phyloP scores from a whole-genome alignment of 2,329 filamentous ascomycete species.

The Penicillium occitanis region DNA sequence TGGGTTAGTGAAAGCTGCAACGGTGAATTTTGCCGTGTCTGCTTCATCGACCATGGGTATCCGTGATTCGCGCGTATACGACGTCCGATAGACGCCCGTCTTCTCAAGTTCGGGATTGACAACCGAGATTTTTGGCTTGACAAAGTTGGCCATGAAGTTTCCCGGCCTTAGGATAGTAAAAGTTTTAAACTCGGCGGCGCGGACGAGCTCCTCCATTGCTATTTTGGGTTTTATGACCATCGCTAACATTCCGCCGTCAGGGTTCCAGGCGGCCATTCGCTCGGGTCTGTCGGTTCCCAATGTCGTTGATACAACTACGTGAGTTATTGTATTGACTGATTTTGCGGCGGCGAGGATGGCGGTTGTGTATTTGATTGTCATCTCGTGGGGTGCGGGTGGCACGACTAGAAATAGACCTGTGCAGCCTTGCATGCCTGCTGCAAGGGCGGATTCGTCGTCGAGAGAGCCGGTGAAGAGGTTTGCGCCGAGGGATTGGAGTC shows the following conservation, averaged over 20 bases:
- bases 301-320: constrained; percentile 33
- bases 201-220: constrained; percentile 44
- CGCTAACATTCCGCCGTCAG: constrained; percentile 27
- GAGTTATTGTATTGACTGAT: constrained; percentile 30
- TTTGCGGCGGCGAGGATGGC: constrained; percentile 30
- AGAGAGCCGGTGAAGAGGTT: constrained; percentile 34
- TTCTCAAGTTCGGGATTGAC: constrained; percentile 42
- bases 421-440: constrained; percentile 33
- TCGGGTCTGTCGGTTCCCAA: constrained; percentile 35
- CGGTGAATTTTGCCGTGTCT: constrained; percentile 51
- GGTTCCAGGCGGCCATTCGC: constrained; percentile 29
- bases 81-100: constrained; percentile 41
- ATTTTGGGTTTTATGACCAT: constrained; percentile 43
- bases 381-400: constrained; percentile 16
- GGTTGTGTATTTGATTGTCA: constrained; percentile 31
- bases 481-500: constrained; percentile 32
- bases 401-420: constrained; percentile 33
- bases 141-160: constrained; percentile 55
- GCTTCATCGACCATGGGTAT: constrained; percentile 49
- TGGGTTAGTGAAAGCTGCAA: constrained; percentile 47
- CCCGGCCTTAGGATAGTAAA: constrained; percentile 55
- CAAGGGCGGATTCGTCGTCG: constrained; percentile 31
- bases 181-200: constrained; percentile 37
- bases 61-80: constrained; percentile 35
- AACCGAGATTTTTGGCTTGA: constrained; percentile 43